Evolutionary conservation across 768 basidiomycete species (phyloP).

Genomic region (Suillus bovinus): DNA sequence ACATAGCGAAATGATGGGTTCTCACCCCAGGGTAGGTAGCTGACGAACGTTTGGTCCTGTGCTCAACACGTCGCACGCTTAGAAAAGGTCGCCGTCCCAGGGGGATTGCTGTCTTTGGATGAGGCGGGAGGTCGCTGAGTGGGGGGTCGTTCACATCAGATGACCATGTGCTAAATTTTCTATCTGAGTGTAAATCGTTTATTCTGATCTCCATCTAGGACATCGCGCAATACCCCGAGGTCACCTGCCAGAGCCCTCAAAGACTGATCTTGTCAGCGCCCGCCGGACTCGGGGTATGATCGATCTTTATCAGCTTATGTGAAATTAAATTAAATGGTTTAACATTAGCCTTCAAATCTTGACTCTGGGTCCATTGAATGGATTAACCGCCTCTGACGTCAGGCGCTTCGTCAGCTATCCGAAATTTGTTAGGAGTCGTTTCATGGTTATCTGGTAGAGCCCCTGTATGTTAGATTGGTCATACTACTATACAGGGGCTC

Average conservation of each 20-base stretch:
- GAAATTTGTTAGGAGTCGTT: slow-evolving; percentile 1
- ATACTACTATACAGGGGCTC: background rate
- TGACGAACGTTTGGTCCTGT: slow-evolving; percentile 12
- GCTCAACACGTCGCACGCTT: slow-evolving; percentile 10
- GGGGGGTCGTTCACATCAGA: background rate
- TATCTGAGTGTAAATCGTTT: too few relatives aligned
- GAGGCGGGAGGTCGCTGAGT: slow-evolving; percentile 2
- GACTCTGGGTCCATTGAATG: too few relatives aligned
- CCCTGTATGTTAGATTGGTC: too few relatives aligned
- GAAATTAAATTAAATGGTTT: too few relatives aligned
- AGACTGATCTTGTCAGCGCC: background rate
- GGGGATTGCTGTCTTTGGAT: slow-evolving; percentile 7
- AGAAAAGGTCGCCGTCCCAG: slow-evolving; percentile 7
- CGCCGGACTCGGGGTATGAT: background rate
- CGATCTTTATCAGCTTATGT: too few relatives aligned
- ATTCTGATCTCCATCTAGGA: too few relatives aligned
- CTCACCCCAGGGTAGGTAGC: slow-evolving; percentile 4
- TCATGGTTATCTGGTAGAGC: too few relatives aligned
- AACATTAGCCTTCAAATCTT: too few relatives aligned
- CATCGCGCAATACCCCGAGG: too few relatives aligned
- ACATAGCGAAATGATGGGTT: slow-evolving; percentile 9
- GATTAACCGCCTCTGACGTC: background rate
- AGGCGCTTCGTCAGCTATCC: slow-evolving; percentile 1
- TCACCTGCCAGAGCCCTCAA: too few relatives aligned
- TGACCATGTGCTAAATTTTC: too few relatives aligned